A percentile compares a stretch with the other conserved stretches of the same genome.
phyloP scores from a whole-genome alignment of 169 alveolate genomes.

The Plasmodium vivax region DNA sequence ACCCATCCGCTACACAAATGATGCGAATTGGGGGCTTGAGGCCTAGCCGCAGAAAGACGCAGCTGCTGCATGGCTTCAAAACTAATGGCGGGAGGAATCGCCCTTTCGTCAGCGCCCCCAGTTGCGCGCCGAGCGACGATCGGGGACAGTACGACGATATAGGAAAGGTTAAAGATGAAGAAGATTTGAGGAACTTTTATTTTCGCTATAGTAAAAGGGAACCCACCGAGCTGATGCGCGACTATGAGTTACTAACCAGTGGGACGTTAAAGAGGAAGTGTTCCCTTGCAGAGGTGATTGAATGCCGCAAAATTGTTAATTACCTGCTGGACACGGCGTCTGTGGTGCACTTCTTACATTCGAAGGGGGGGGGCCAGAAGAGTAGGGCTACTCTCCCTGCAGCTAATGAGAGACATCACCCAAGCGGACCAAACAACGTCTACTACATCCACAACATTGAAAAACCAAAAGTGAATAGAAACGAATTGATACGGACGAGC shows the following conservation, averaged over 20 bases:
- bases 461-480: conserved; percentile 26
- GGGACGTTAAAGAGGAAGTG: conserved; percentile 3
- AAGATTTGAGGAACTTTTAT: conserved; percentile 10
- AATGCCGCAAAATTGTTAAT: conserved; percentile 5
- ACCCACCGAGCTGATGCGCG: not conserved
- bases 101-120: not conserved
- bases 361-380: not conserved
- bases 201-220: not conserved
- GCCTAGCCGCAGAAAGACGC: not conserved
- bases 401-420: not conserved
- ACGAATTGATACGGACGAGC: conserved; percentile 4
- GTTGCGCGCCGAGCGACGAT: not conserved
- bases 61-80: not conserved
- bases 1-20: not conserved
- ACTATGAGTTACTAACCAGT: conserved; percentile 24
- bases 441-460: conserved; percentile 69
- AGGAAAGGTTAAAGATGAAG: conserved; percentile 20
- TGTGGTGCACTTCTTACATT: conserved; percentile 16
- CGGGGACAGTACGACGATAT: not conserved
- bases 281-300: conserved; percentile 18
- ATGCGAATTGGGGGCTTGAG: not conserved
- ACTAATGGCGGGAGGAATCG: not conserved
- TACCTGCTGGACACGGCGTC: not conserved
- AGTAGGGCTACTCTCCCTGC: not conserved
- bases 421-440: not conserved